These are phyloP conservation scores for Plicaturopsis crispa DNA, from an alignment of 768 basidiomycete species.

Conservation along the genomic window DNA sequence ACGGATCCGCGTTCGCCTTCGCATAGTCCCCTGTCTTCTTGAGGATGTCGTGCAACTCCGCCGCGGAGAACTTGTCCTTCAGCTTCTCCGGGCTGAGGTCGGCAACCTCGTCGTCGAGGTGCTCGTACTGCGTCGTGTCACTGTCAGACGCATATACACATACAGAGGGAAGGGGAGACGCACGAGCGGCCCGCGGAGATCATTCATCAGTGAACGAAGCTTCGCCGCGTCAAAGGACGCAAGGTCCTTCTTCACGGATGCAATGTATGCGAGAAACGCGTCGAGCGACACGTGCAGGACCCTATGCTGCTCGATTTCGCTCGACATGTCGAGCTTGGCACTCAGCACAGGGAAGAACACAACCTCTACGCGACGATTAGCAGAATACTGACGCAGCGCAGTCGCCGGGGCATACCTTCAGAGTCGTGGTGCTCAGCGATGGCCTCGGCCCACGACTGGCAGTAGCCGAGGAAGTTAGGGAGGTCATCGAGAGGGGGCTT, in stretches of 20 bases:
- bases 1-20: conserved; percentile 25
- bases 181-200: conserved; percentile 23
- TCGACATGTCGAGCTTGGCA: conserved; percentile 28
- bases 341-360: conserved; percentile 28
- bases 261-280: conserved; percentile 16
- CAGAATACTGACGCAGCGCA: neutral
- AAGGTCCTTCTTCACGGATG: conserved; percentile 15
- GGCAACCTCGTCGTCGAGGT: conserved; percentile 29
- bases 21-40: conserved; percentile 21
- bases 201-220: conserved; percentile 20
- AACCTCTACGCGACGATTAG: conserved; percentile 14
- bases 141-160: neutral
- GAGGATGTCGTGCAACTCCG: conserved; percentile 20
- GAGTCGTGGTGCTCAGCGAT: conserved; percentile 28
- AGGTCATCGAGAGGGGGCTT: conserved; percentile 27
- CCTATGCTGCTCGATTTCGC: conserved; percentile 28
- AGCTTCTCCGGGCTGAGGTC: conserved; percentile 25
- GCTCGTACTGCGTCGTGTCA: conserved; percentile 18
- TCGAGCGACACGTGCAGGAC: conserved; percentile 22
- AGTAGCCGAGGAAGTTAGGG: conserved; percentile 31
- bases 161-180: conserved; percentile 2
- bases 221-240: conserved; percentile 21
- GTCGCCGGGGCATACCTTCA: conserved; percentile 16
- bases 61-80: conserved; percentile 19
- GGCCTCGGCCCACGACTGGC: conserved; percentile 26